Evolutionary conservation across 2,329 filamentous ascomycete genomes (phyloP).

Genomic region (Dothideomycetidae sp.): DNA sequence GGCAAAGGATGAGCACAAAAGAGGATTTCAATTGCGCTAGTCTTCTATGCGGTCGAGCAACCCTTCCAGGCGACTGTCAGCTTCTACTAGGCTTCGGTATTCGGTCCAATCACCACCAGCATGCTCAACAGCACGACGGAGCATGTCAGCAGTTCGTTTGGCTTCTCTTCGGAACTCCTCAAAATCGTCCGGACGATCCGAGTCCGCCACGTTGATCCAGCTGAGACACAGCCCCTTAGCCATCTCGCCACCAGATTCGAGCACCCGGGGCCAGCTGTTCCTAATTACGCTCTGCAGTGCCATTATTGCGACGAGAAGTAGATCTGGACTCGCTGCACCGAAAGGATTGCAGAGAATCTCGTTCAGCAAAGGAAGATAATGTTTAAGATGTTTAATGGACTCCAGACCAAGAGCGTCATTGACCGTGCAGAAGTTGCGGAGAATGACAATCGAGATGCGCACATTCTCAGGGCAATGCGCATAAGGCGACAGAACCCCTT

Average conservation of each 20-base stretch:
- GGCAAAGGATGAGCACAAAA: conserved; percentile 1
- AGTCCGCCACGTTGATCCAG: conserved; percentile 21
- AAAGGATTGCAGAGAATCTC: conserved; percentile 56
- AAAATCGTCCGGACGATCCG: conserved; percentile 9
- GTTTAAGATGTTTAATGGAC: conserved; percentile 53
- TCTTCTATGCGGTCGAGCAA: conserved; percentile 18
- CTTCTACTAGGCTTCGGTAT: conserved; percentile 15
- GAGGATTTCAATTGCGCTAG: conserved; percentile 1
- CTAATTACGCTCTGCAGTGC: conserved; percentile 45
- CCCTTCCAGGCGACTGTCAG: conserved; percentile 17
- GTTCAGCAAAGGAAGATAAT: conserved; percentile 53
- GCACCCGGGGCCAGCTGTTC: conserved; percentile 56
- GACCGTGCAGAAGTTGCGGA: conserved; percentile 36
- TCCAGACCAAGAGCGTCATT: conserved; percentile 46
- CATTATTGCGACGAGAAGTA: conserved; percentile 39
- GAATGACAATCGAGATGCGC: conserved; percentile 42
- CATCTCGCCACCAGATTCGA: conserved; percentile 47
- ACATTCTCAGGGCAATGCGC: conserved; percentile 46
- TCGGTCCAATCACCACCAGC: conserved; percentile 19
- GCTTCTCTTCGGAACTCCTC: conserved; percentile 15
- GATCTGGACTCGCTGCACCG: conserved; percentile 37
- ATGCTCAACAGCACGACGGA: conserved; percentile 15
- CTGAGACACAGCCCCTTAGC: conserved; percentile 40
- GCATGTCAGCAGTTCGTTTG: conserved; percentile 15
- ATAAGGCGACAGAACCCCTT: conserved; percentile 31